Evolutionary conservation across 2,329 filamentous ascomycete species (phyloP).

Genomic region (Pestalotiopsis sp.): DNA sequence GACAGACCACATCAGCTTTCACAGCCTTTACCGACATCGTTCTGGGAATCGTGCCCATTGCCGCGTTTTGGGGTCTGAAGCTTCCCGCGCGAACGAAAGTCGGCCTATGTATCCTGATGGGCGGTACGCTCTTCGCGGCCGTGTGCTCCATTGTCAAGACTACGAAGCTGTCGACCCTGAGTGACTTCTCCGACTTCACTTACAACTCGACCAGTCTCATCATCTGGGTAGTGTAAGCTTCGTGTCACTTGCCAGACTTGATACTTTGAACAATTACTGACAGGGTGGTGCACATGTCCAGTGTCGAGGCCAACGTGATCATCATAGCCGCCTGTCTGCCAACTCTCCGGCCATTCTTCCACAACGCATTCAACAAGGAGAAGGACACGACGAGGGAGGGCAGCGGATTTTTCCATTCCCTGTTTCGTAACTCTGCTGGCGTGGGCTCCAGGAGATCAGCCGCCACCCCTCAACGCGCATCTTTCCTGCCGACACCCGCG

Average conservation of each 20-base stretch:
- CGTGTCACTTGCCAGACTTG: neutral
- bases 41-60: constrained; percentile 14
- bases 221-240: constrained; percentile 14
- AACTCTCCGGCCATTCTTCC: constrained; percentile 13
- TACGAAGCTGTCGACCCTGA: constrained; percentile 9
- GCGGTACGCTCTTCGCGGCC: constrained; percentile 14
- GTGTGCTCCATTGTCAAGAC: constrained; percentile 14
- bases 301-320: constrained; percentile 21
- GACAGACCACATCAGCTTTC: neutral
- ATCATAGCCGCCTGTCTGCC: constrained; percentile 16
- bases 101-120: constrained; percentile 14
- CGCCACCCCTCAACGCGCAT: neutral
- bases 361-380: constrained; percentile 6
- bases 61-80: constrained; percentile 12
- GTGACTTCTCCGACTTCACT: constrained; percentile 12
- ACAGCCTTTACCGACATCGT: constrained; percentile 15
- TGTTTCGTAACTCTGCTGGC: neutral
- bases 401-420: neutral
- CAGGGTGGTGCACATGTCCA: neutral
- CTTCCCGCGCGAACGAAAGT: constrained; percentile 12
- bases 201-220: constrained; percentile 9
- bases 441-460: neutral
- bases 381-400: neutral
- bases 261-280: neutral
- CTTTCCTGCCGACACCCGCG: neutral